A percentile compares a stretch with the other conserved stretches of the same genome.
phyloP scores from a whole-genome alignment of 2,329 filamentous ascomycete species.

The Sphaerulina vaccinii region DNA sequence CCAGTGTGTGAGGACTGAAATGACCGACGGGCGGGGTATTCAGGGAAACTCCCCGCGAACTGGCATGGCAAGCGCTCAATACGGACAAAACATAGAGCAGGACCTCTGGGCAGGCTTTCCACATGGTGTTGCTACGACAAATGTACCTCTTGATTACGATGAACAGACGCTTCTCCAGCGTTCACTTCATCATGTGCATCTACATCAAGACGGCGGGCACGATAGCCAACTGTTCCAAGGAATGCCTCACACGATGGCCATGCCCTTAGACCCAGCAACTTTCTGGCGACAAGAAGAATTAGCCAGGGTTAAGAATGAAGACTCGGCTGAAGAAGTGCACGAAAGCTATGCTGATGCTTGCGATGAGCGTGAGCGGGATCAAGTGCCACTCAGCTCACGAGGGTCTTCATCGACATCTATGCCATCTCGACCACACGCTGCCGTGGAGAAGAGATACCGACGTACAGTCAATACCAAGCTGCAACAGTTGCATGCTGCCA shows the following conservation, averaged over 20 bases:
- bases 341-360: background rate
- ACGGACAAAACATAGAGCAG: constrained; percentile 1
- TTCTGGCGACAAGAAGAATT: background rate
- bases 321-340: background rate
- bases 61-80: background rate
- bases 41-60: background rate
- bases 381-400: constrained; percentile 4
- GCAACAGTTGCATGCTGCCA: constrained; percentile 21
- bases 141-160: background rate
- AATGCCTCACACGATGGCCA: background rate
- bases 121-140: background rate
- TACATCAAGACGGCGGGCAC: background rate
- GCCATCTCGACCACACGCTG: constrained; percentile 21
- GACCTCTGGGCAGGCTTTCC: constrained; percentile 3
- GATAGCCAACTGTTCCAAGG: background rate
- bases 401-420: constrained; percentile 7
- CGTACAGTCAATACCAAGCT: constrained; percentile 23
- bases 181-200: constrained; percentile 1
- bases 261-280: background rate
- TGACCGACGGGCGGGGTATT: constrained; percentile 4
- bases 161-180: constrained; percentile 4
- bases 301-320: background rate
- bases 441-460: constrained; percentile 23
- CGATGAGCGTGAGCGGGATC: constrained; percentile 4
- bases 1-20: background rate